Base-by-base conservation (phyloP, 495 filamentous ascomycete species). In the Terfezia boudieri region DNA sequence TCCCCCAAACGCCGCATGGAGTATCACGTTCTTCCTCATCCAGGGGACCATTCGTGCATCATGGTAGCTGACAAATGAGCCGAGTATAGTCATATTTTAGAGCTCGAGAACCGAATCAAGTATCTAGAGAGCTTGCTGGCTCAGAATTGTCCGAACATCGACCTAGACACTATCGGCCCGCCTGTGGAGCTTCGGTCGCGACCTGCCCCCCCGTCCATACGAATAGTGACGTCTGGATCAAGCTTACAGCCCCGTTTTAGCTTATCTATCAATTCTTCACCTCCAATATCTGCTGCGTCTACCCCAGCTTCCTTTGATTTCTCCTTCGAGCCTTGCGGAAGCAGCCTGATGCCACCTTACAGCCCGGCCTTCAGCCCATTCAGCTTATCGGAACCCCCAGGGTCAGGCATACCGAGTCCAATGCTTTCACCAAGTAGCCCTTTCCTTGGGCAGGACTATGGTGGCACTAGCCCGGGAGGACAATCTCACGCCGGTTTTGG, bases 51-150 rank as follows among this genome's bases (percentile, higher is more conserved):
- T 32, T 32, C 26, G 26, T 32, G 7, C 26, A 32, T 32, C 26
- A 7, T 20, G 7, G 26, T 32, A n/a, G 26, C 26, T 32, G 26
- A 32, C 26, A 32, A 32, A 32, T 32, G 26, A 32, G 26, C 26
- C 7, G 26, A 32, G 26, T 32, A 35, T 56, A 65, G 63, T 53
- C 63, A 65, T 65, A 62, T 65, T 1, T 57, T 65, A 10, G 62
- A 59, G 37, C 58, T 65, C 10, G 63, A 65, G 53, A 62, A 65
- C 35, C 54, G 63, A 49, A 65, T 65, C 46, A 65, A 65, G 37
- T 65, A 62, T 62, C 51, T 65, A 8, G 63, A 65, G 49, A 56
- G 54, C 9, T 51, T 65, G 23, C 12, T 65, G 37, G 37, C 50
- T 32, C 38, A 56, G n/a, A 52, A 55, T 10, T 60, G 55, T 17